Evolutionary conservation across 1,284 basidiomycete species (phyloP).

Genomic region (Cutaneotrichosporon curvatum): DNA sequence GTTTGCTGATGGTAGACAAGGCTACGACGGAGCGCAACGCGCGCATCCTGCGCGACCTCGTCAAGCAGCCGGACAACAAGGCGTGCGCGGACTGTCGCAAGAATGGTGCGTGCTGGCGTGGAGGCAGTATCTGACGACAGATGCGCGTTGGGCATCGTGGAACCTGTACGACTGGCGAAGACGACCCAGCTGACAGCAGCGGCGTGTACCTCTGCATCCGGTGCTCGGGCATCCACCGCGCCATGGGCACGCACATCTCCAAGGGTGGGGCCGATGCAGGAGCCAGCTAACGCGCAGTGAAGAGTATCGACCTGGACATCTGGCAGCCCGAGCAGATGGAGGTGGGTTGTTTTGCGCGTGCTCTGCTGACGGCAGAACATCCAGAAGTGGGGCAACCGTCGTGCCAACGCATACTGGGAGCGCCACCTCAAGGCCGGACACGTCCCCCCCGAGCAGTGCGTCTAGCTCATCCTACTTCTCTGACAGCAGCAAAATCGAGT

Average conservation of each 20-base stretch:
- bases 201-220: conserved; percentile 93
- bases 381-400: conserved; percentile 88
- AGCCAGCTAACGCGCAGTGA: conserved; percentile 52
- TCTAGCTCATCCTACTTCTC: background rate
- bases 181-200: conserved; percentile 33
- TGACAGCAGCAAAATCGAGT: conserved; percentile 81
- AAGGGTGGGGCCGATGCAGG: conserved; percentile 48
- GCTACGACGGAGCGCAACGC: conserved; percentile 71
- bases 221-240: conserved; percentile 96
- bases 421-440: conserved; percentile 90
- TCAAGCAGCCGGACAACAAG: conserved; percentile 87
- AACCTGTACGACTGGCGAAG: conserved; percentile 60
- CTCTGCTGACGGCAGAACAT: conserved; percentile 51
- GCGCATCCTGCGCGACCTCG: conserved; percentile 68
- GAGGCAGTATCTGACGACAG: conserved; percentile 46
- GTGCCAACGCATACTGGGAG: conserved; percentile 95
- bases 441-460: conserved; percentile 88
- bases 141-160: conserved; percentile 98
- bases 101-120: conserved; percentile 58
- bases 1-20: conserved; percentile 55
- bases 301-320: conserved; percentile 93
- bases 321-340: conserved; percentile 99
- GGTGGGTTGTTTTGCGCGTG: conserved; percentile 49
- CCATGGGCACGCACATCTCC: conserved; percentile 97
- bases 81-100: conserved; percentile 87